A percentile compares a stretch with the other conserved stretches of the same genome.
phyloP scores from a whole-genome alignment of 805 yeast genomes.

The Nakazawaea laoshanensis region DNA sequence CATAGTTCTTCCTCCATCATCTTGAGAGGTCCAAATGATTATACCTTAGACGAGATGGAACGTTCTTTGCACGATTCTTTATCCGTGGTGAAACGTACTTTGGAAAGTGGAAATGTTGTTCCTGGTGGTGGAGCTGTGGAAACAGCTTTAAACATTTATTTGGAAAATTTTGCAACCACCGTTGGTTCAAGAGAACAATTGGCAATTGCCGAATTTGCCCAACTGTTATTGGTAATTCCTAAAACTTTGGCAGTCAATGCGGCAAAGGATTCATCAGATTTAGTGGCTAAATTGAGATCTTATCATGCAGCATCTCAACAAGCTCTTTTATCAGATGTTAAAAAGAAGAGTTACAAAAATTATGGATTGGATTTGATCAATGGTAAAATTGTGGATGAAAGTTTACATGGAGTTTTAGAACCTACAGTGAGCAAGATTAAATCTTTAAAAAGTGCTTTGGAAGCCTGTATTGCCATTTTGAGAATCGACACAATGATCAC shows the following conservation, averaged over 20 bases:
- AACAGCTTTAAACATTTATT: constrained; percentile 85
- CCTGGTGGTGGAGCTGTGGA: constrained; percentile 99
- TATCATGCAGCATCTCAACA: constrained; percentile 93
- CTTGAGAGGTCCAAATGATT: constrained; percentile 93
- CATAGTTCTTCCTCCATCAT: constrained; percentile 89
- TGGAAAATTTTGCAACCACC: constrained; percentile 96
- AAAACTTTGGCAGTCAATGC: constrained; percentile 96
- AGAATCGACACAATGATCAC: constrained; percentile 98
- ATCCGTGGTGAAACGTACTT: constrained; percentile 89
- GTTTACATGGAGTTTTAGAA: constrained; percentile 81
- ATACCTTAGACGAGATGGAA: constrained; percentile 96
- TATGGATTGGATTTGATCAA: constrained; percentile 88
- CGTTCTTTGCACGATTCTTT: constrained; percentile 92
- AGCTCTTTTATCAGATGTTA: constrained; percentile 74
- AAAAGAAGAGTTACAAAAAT: constrained; percentile 79
- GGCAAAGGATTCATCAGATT: constrained; percentile 92
- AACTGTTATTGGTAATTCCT: constrained; percentile 83
- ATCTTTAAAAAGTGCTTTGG: constrained; percentile 90
- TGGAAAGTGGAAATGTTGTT: constrained; percentile 89
- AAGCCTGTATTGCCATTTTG: constrained; percentile 95
- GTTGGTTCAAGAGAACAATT: constrained; percentile 96
- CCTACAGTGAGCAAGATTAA: constrained; percentile 92
- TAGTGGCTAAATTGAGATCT: constrained; percentile 90
- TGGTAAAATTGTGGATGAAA: constrained; percentile 88
- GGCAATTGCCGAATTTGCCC: constrained; percentile 96